Evolutionary conservation across 2,329 filamentous ascomycete species (phyloP).

Genomic region (Colletotrichum cordylinicola): DNA sequence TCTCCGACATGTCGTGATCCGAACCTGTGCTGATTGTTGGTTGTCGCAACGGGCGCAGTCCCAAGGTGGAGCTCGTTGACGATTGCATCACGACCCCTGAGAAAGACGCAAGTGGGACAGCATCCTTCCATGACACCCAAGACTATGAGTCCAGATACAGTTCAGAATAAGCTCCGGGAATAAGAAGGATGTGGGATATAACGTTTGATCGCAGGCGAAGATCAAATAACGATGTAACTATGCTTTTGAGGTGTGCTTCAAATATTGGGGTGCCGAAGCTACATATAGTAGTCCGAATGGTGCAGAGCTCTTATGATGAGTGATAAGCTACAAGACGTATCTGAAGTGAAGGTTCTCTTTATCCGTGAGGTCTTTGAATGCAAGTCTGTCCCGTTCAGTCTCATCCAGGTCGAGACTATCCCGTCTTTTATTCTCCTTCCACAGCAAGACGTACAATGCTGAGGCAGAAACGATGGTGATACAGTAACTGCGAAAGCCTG

Average conservation of each 20-base stretch:
- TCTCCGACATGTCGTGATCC: not conserved
- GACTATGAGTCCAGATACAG: fast-evolving
- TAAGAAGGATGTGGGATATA: not conserved
- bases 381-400: not conserved
- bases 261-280: not conserved
- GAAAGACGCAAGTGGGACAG: not conserved
- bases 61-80: not conserved
- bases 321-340: not conserved
- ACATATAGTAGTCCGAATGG: not conserved
- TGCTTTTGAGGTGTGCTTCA: not conserved
- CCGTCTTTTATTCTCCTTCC: not conserved
- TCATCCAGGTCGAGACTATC: not conserved
- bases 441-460: not conserved
- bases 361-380: not conserved
- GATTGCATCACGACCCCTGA: not conserved
- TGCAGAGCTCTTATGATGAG: not conserved
- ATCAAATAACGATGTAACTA: fast-evolving
- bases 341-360: not conserved
- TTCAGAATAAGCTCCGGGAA: fast-evolving
- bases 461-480: not conserved
- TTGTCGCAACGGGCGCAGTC: not conserved
- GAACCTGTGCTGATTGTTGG: not conserved
- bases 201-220: not conserved
- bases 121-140: not conserved
- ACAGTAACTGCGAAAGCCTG: not conserved